Evolutionary conservation across 306 rosid genomes (phyloP).

Genomic region (Castanospermum australe): DNA sequence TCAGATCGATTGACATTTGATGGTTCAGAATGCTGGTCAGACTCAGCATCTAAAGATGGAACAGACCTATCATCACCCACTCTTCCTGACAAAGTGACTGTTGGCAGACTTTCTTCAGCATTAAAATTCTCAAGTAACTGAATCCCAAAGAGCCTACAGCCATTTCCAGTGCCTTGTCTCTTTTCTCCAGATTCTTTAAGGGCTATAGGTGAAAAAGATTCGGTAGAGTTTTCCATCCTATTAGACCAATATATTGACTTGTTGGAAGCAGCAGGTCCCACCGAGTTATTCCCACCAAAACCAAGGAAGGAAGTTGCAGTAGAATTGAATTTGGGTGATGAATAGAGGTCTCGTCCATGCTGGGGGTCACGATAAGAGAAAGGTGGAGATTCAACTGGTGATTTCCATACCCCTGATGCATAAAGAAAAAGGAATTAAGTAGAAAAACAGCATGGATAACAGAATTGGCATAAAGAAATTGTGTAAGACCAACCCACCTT

Average conservation of each 20-base stretch:
- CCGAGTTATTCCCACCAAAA: conserved; percentile 63
- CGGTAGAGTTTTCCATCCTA: conserved; percentile 60
- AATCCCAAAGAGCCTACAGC: conserved; percentile 88
- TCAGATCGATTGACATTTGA: conserved; percentile 78
- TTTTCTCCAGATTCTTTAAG: conserved; percentile 62
- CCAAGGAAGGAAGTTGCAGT: conserved; percentile 58
- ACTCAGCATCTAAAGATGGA: conserved; percentile 67
- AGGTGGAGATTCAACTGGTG: conserved; percentile 59
- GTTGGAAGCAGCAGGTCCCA: conserved; percentile 59
- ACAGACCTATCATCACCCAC: conserved; percentile 45
- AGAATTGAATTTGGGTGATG: conserved; percentile 64
- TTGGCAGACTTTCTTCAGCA: conserved; percentile 57
- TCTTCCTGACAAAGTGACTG: conserved; percentile 48
- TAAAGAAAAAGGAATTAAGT: not conserved
- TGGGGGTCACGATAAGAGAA: conserved; percentile 67
- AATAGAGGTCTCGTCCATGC: conserved; percentile 61
- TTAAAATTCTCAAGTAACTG: conserved; percentile 71
- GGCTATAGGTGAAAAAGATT: conserved; percentile 55
- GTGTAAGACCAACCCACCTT: conserved; percentile 48
- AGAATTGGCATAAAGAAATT: not conserved
- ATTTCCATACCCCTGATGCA: conserved; percentile 74
- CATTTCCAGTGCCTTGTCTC: conserved; percentile 69
- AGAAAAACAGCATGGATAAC: conserved; percentile 3
- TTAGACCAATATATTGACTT: conserved; percentile 67
- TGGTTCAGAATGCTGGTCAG: conserved; percentile 88